Evolutionary conservation across 768 basidiomycete species (phyloP).

Genomic region (Cubamyces lactineus): DNA sequence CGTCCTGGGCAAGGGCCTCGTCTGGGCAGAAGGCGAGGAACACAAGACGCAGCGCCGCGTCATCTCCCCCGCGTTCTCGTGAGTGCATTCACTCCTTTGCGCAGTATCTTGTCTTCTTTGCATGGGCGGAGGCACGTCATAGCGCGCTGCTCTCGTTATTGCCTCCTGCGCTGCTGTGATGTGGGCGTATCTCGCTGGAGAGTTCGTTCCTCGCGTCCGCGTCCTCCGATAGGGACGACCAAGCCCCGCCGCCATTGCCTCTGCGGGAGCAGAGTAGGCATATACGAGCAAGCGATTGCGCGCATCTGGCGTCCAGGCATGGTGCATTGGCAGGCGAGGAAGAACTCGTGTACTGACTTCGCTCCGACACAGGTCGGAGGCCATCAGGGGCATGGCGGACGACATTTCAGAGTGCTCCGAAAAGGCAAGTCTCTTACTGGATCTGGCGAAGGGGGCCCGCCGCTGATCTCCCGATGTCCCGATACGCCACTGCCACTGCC

Average conservation of each 20-base stretch:
- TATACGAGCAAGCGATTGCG: no score
- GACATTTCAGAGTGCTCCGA: slow-evolving; percentile 40
- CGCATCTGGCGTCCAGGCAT: no score
- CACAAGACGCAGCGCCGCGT: slow-evolving; percentile 38
- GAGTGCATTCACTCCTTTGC: slow-evolving; percentile 20
- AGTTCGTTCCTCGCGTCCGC: no score
- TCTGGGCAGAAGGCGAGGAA: slow-evolving; percentile 38
- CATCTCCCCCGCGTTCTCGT: slow-evolving; percentile 42
- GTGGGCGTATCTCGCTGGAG: no score
- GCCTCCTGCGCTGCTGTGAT: no score
- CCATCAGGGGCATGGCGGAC: slow-evolving; percentile 40
- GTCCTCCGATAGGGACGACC: no score
- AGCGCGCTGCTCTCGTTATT: no score
- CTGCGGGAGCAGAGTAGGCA: no score
- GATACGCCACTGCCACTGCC: no score
- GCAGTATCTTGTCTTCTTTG: neutral
- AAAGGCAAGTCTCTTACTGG: slow-evolving; percentile 29
- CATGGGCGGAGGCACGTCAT: no score
- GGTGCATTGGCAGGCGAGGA: no score
- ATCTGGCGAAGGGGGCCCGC: neutral
- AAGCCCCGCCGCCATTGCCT: no score
- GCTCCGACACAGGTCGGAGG: slow-evolving; percentile 33
- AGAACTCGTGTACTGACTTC: slow-evolving; percentile 11
- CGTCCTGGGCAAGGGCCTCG: slow-evolving; percentile 35
- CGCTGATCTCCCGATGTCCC: slow-evolving; percentile 1